Percentiles rank a stretch among this genome's conserved stretches.
Evolutionary conservation across 768 basidiomycete species (phyloP).

Genomic region (Psilocybe subaeruginosa): DNA sequence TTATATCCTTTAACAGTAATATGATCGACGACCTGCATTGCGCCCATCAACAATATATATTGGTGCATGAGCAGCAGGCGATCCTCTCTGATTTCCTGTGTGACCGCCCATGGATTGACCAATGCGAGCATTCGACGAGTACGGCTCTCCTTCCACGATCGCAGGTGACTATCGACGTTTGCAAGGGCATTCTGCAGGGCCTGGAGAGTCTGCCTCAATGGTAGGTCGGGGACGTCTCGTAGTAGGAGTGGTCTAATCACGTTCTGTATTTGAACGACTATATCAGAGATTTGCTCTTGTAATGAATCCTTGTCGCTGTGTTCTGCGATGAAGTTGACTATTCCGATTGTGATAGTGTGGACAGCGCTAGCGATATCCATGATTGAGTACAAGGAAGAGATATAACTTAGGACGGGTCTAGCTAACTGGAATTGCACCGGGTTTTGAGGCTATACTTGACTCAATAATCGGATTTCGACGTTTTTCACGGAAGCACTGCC

Average conservation of each 20-base stretch:
- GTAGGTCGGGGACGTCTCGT: constrained; percentile 7
- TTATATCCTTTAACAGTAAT: constrained; percentile 16
- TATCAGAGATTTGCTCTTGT: constrained; percentile 13
- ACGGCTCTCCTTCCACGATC: constrained; percentile 18
- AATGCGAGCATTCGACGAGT: constrained; percentile 7
- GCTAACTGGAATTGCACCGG: background rate
- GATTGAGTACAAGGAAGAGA: background rate
- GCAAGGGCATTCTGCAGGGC: constrained; percentile 7
- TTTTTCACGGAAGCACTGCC: too few relatives aligned
- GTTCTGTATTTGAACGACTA: constrained; percentile 18
- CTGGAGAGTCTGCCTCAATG: constrained; percentile 12
- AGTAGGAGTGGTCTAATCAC: constrained; percentile 15
- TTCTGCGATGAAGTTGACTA: constrained; percentile 21
- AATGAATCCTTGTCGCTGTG: constrained; percentile 15
- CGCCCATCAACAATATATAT: constrained; percentile 15
- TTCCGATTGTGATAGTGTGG: constrained; percentile 11
- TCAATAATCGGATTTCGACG: background rate
- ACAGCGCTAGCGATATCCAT: constrained; percentile 14
- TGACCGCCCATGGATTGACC: constrained; percentile 16
- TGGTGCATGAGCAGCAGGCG: constrained; percentile 15
- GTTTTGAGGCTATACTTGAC: background rate
- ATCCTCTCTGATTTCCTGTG: constrained; percentile 19
- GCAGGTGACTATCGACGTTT: constrained; percentile 13
- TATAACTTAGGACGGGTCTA: too few relatives aligned
- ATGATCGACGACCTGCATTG: constrained; percentile 19